Evolutionary conservation across 345 rosid species (phyloP).

Genomic region (Eucalyptus polybractea): DNA sequence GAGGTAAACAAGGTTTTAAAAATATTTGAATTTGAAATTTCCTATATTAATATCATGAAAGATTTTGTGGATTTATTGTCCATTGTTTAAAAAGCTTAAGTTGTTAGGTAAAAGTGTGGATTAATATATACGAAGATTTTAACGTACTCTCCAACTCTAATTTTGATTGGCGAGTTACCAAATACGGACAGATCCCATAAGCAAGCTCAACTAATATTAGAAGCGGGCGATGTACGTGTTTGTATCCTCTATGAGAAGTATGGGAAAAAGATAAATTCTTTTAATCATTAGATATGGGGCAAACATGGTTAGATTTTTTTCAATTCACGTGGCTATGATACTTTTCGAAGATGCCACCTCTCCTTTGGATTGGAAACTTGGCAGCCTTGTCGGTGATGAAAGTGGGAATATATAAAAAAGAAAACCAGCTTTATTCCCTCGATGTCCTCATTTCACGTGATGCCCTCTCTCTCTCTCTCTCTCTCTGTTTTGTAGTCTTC

Average conservation of each 20-base stretch:
- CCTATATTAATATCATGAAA: rapidly evolving
- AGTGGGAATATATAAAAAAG: not conserved
- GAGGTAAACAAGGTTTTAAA: not conserved
- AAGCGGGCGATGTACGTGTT: not conserved
- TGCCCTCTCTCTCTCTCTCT: not conserved
- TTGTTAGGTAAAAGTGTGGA: not conserved
- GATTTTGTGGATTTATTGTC: not conserved
- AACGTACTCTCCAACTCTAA: not conserved
- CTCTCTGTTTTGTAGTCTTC: not conserved
- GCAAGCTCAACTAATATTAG: not conserved
- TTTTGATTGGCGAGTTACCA: not conserved
- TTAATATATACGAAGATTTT: not conserved
- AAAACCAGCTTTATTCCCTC: not conserved
- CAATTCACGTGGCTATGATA: not conserved
- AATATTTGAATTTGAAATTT: rapidly evolving
- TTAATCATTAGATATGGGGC: not conserved
- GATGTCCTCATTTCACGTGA: not conserved
- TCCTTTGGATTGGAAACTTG: not conserved
- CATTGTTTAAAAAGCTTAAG: not conserved
- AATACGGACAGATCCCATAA: not conserved
- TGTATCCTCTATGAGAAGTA: not conserved
- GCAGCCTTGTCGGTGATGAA: not conserved
- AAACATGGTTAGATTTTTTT: not conserved
- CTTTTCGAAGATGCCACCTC: not conserved
- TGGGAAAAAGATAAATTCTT: not conserved